A percentile compares a stretch with the other conserved stretches of the same genome.
Conservation (phyloP, 768 basidiomycete genomes). For the Leccinum boreale region DNA sequence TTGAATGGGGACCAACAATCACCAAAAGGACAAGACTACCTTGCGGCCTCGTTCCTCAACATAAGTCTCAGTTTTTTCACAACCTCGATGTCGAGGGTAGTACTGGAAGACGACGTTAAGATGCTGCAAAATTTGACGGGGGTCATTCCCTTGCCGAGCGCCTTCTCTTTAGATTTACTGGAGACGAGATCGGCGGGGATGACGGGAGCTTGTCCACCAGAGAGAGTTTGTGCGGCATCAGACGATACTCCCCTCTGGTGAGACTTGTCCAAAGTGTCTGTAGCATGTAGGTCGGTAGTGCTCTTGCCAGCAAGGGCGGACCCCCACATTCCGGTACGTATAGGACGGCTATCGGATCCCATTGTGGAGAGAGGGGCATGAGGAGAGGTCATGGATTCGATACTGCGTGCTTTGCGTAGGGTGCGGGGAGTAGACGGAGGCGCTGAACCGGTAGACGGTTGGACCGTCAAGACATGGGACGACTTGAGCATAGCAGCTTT, state of each 20-base stretch:
- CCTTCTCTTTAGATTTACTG: conserved; percentile 50
- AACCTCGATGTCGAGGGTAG: conserved; percentile 76
- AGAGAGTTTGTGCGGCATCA: conserved; percentile 50
- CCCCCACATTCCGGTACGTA: conserved; percentile 23
- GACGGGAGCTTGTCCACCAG: conserved; percentile 49
- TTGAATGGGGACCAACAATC: neutral
- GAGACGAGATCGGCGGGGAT: conserved; percentile 36
- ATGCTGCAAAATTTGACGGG: conserved; percentile 67
- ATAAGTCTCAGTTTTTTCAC: conserved; percentile 86
- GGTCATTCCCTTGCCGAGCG: conserved; percentile 49
- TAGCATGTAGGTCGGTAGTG: conserved; percentile 26
- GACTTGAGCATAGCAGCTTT: conserved; percentile 93
- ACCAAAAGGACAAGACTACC: conserved; percentile 39
- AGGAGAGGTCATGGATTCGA: conserved; percentile 60
- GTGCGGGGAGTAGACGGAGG: conserved; percentile 49
- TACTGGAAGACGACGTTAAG: conserved; percentile 64
- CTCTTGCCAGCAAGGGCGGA: conserved; percentile 30
- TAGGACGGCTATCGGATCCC: conserved; percentile 34
- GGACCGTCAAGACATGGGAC: conserved; percentile 58
- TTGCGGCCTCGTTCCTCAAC: conserved; percentile 88
- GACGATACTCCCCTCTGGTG: conserved; percentile 64
- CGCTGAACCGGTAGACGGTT: conserved; percentile 29
- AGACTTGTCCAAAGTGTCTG: conserved; percentile 29
- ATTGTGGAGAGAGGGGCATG: conserved; percentile 39
- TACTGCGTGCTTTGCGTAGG: conserved; percentile 69